These are phyloP conservation scores for Fonsecaea multimorphosa DNA, from an alignment of 2,329 filamentous ascomycete genomes.

Conservation along the genomic window DNA sequence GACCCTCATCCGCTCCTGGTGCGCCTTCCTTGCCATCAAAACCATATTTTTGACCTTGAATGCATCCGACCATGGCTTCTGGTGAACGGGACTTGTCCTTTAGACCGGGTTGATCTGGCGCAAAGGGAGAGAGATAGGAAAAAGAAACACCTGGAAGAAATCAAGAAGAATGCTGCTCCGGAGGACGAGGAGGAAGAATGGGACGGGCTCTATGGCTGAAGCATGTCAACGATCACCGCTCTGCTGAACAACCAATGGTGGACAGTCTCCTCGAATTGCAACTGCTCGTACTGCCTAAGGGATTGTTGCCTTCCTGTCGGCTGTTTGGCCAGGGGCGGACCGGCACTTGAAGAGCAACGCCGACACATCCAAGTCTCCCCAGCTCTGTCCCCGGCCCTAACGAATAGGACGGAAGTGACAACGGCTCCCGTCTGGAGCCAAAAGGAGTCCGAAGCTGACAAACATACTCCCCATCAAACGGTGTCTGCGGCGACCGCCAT, in stretches of 20 bases:
- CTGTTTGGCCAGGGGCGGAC: neutral
- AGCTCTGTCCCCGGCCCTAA: neutral
- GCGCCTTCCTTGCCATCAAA: conserved; percentile 65
- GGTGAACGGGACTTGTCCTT: conserved; percentile 67
- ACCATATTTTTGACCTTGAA: conserved; percentile 68
- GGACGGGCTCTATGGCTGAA: conserved; percentile 56
- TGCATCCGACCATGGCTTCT: conserved; percentile 70
- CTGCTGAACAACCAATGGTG: neutral
- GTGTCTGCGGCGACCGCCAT: neutral
- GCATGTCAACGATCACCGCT: neutral
- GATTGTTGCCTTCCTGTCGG: neutral
- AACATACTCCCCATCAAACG: neutral
- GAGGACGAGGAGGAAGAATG: conserved; percentile 54
- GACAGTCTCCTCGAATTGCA: neutral
- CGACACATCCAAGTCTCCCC: neutral
- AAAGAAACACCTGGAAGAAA: conserved; percentile 48
- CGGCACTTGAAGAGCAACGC: neutral
- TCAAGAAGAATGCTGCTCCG: conserved; percentile 41
- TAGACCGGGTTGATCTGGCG: conserved; percentile 65
- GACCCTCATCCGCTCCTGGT: conserved; percentile 69
- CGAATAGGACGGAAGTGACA: neutral
- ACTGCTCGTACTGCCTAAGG: neutral
- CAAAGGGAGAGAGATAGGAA: conserved; percentile 60
- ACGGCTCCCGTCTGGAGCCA: neutral
- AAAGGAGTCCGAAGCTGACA: neutral